phyloP scores from a whole-genome alignment of 176 grass and related monocot genomes.

The Avena sativa region DNA sequence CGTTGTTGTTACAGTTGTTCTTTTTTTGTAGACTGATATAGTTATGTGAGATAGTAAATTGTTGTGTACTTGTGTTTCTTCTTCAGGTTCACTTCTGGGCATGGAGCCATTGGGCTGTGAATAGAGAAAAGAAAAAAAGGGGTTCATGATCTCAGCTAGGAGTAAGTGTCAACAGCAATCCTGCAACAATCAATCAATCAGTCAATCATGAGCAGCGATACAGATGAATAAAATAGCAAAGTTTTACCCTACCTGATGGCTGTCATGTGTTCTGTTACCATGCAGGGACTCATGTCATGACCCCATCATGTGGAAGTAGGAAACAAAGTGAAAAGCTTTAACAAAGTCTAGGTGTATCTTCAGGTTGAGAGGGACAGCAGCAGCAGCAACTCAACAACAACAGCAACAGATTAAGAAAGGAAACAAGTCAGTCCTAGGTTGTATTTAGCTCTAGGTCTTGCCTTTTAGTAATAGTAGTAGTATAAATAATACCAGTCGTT shows the following conservation, averaged over 20 bases:
- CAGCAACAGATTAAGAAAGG: slow-evolving; percentile 39
- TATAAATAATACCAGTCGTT: slow-evolving; percentile 33
- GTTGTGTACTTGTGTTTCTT: background rate
- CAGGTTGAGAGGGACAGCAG: slow-evolving; percentile 36
- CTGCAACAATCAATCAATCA: slow-evolving; percentile 22
- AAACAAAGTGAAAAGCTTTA: slow-evolving; percentile 41
- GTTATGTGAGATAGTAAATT: background rate
- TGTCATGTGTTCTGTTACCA: background rate
- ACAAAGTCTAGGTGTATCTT: slow-evolving; percentile 47
- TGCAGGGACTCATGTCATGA: slow-evolving; percentile 55
- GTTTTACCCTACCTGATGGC: slow-evolving; percentile 38
- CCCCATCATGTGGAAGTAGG: slow-evolving; percentile 49
- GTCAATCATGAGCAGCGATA: slow-evolving; percentile 13
- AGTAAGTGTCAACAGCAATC: slow-evolving; percentile 51
- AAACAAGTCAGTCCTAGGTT: slow-evolving; percentile 47
- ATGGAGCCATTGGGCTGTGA: slow-evolving; percentile 88
- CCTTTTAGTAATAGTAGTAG: slow-evolving; percentile 28
- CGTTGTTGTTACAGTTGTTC: background rate
- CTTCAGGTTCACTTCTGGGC: slow-evolving; percentile 72
- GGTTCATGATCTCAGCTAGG: slow-evolving; percentile 36
- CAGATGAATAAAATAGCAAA: slow-evolving; percentile 17
- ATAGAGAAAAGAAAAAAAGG: slow-evolving; percentile 37
- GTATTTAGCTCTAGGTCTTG: slow-evolving; percentile 42
- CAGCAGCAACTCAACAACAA: slow-evolving; percentile 27
- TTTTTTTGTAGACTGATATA: background rate